Base-by-base conservation (phyloP, 352 stramenopile genomes). In the Peronospora destructor region DNA sequence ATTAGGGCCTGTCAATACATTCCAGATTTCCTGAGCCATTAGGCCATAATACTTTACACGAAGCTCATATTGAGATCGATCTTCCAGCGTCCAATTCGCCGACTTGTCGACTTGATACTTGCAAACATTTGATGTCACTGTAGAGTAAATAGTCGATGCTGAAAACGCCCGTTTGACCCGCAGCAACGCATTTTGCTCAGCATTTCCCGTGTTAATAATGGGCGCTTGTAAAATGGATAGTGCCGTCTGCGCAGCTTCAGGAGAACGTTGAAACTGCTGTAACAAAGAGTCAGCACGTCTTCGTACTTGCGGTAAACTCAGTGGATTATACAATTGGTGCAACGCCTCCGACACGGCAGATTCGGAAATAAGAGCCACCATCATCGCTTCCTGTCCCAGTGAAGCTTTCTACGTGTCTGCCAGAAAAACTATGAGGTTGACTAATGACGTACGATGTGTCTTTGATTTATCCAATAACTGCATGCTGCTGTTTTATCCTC, bases 1-100 rank as follows among this genome's bases (percentile, higher is more conserved):
- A 26, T 79, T 71, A 3, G 72, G 71, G 1, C 75, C 71, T 11
- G 76, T 91, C 11, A 91, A 45, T 6, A 91, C 53, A 47, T 87
- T 80, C 80, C 80, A 91, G 23, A 89, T 66, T 40, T 89, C 61
- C 25, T 85, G 80, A 13, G 76, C 85, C 39, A 91, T 64, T 14
- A 60, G 29, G 0, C 53, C 64, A 38, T 89, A 88, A 29, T 89
- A 69, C 17, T 77, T 79, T 11, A 79, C 74, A 1, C 86, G 41
- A 4, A 54, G 7, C 25, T 81, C 68, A 41, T 91, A 76, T 47
- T 79, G 68, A 9, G 53, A 45, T 1, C 65, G 72, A 42, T 90
- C 79, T 4, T 63, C 56, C 0, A 68, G 56, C 6, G 73, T 82
- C 75, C 76, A 87, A 4, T 59, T 62, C 23, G 49, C 44, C 0